Evolutionary conservation across 129 eudicot genomes (phyloP).

Genomic region (Escallonia rubra): DNA sequence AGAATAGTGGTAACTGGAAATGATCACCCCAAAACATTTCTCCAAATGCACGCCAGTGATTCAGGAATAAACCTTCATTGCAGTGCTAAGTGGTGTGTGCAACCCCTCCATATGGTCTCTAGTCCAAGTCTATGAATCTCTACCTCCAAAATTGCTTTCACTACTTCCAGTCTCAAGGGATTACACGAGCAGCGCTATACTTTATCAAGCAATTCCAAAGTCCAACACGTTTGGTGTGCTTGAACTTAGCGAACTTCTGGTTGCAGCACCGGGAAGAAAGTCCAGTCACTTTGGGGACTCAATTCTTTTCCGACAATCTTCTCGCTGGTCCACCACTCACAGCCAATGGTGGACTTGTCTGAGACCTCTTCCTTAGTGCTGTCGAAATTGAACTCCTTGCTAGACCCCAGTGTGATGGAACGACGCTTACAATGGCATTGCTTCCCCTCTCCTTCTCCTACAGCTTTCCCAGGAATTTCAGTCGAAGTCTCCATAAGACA

Average conservation of each 20-base stretch:
- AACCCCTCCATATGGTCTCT: background rate
- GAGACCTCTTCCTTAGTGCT: conserved; percentile 39
- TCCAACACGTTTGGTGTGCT: background rate
- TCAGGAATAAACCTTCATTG: background rate
- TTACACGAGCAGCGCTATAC: background rate
- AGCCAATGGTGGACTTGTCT: conserved; percentile 29
- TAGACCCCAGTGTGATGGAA: conserved; percentile 45
- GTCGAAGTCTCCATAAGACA: conserved; percentile 21
- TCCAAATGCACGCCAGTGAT: background rate
- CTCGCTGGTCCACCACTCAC: conserved; percentile 70
- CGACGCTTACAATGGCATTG: conserved; percentile 39
- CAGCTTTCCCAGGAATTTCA: conserved; percentile 17
- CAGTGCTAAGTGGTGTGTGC: background rate
- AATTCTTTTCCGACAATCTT: conserved; percentile 38
- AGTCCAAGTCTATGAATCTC: background rate
- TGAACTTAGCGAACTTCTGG: conserved; percentile 63
- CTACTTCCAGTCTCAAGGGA: background rate
- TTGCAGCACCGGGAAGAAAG: conserved; percentile 80
- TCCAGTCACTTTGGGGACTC: conserved; percentile 75
- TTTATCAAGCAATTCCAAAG: background rate
- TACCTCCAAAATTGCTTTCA: background rate
- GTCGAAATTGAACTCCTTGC: conserved; percentile 85
- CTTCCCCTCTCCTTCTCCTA: conserved; percentile 36
- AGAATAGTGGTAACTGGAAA: background rate
- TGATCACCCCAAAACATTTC: conserved; percentile 7